Evolutionary conservation across 441 rosid species (phyloP), one percentile per base, ranked within the genome.

Genomic region (Croton setiger): DNA sequence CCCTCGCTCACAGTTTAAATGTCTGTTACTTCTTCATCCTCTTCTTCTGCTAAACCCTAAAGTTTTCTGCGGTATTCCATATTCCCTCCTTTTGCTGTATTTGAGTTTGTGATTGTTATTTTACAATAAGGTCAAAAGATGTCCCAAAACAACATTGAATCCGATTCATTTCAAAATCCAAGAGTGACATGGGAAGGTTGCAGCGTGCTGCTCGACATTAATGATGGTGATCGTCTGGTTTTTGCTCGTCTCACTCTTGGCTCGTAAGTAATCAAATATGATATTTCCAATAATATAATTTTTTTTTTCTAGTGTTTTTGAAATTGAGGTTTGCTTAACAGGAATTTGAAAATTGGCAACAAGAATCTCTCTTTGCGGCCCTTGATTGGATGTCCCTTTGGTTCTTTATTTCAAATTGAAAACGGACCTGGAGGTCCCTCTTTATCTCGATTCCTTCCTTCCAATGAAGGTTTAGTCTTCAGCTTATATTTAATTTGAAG

Each of bases 141-240:
- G 76, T 62, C 69, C 64, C 64, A 37, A 17, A 37, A 35, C 37
- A 37, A 55, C 31, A 12, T 37, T 7, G 27, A 60, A 37, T 68
- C 62, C 1, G 63, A 57, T 43, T 37, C 58, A 63, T 33, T 63
- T 53, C 80, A 53, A 63, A 80, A 82, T 69, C 80, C 82, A 8
- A 84, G 92, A 84, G 76, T 86, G 5, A 87, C 98, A 23, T 81
- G 82, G 88, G 97, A 94, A 81, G 93, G 93, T 71, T 88, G 92
- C 87, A 92, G 94, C 55, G 98, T 88, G 4, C 73, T 93, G 86
- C 97, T 93, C 44, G 98, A 91, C 76, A 79, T 93, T 69, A 93
- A 93, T 72, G 92, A 93, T 21, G 97, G 98, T 47, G 97, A 91
- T 70, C 93, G 97, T 54, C 81, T 93, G 61, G 95, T 93, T 71